Evolutionary conservation across 441 rosid species (phyloP), one percentile per base, ranked within the genome.

Genomic region (Mallotus japonicus): DNA sequence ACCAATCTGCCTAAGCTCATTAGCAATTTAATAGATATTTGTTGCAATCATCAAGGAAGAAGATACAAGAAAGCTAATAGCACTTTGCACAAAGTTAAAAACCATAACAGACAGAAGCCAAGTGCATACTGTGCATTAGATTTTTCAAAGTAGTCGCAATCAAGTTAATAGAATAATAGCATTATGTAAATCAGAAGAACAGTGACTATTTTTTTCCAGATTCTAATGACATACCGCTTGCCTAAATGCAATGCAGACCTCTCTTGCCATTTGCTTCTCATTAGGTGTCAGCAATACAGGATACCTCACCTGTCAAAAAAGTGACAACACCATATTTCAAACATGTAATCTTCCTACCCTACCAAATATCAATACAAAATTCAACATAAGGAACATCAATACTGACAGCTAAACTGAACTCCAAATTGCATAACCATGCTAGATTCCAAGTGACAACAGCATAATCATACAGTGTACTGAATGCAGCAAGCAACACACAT

Each of bases 231-330:
- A 60, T 86, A 96, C 99, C 85, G 83, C 86, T 85, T 96, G 99
- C 79, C 98, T 87, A 87, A 96, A 96, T 51, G 99, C 99, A 51
- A 88, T 75, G 89, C 99, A 96, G 76, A 96, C 99, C 79, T 91
- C 97, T 85, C 99, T 90, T 65, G 99, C 91, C 97, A 96, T 94
- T 82, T 96, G 97, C 86, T 96, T 96, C 84, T 96, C 99, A 62
- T 83, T 87, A 76, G 99, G 99, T 65, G 99, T 96, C 79, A 96
- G 82, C 77, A 96, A 83, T 61, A 96, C 99, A 28, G 99, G 99
- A 92, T 96, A 96, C 70, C 99, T 92, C 71, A 96, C 95, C 99
- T 96, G 91, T 74, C 71, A 81, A 73, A 75, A 74, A 54, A 68
- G 55, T 50, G 76, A 66, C 34, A 79, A 49, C 59, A 51, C 32